Conservation (phyloP, 306 rosid genomes). For the Cucurbita pepo region DNA sequence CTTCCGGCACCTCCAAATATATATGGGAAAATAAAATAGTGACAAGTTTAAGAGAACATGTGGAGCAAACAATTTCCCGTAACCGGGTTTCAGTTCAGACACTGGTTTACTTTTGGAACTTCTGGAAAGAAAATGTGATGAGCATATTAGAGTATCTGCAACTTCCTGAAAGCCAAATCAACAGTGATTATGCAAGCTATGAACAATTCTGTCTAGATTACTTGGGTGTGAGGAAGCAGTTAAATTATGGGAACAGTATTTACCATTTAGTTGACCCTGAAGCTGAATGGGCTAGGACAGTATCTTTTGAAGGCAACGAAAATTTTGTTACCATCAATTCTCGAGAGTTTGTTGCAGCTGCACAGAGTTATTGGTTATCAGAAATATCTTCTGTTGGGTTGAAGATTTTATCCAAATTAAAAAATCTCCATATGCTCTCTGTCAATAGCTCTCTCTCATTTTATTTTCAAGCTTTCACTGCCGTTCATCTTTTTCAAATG, state of each 20-base stretch:
- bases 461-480: slow-evolving; percentile 19
- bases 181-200: slow-evolving; percentile 11
- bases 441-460: slow-evolving; percentile 4
- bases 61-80: slow-evolving; percentile 11
- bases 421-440: slow-evolving; percentile 18
- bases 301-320: slow-evolving; percentile 14
- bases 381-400: slow-evolving; percentile 37
- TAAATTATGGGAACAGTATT: slow-evolving; percentile 5
- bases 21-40: slow-evolving; percentile 16
- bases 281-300: slow-evolving; percentile 41
- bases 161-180: slow-evolving; percentile 18
- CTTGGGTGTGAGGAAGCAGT: slow-evolving; percentile 34
- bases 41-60: slow-evolving; percentile 9
- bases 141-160: slow-evolving; percentile 21
- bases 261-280: slow-evolving; percentile 34
- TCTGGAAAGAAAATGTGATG: slow-evolving; percentile 44
- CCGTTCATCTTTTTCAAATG: slow-evolving; percentile 27
- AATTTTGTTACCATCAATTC: slow-evolving; percentile 19
- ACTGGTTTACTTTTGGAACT: slow-evolving; percentile 45
- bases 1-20: slow-evolving; percentile 15
- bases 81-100: slow-evolving; percentile 35
- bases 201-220: slow-evolving; percentile 38
- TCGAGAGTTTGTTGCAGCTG: slow-evolving; percentile 23
- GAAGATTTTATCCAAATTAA: slow-evolving; percentile 28
- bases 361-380: slow-evolving; percentile 38